These are phyloP conservation scores for Cenococcum geophilum DNA, from an alignment of 495 filamentous ascomycete genomes.

Conservation along the genomic window DNA sequence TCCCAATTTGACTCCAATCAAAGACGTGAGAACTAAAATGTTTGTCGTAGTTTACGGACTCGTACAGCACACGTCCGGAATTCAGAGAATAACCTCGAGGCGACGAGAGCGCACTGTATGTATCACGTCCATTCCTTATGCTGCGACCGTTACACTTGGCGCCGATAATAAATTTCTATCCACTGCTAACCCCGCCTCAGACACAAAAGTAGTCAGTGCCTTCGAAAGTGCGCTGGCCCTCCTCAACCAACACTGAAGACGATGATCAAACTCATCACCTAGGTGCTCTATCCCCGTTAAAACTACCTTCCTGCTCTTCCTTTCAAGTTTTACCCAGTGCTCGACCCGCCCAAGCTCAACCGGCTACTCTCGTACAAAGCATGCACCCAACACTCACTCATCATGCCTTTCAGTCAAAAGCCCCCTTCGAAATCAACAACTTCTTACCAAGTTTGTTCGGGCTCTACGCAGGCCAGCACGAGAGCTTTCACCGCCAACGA, in stretches of 20 bases:
- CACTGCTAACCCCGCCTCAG: slow-evolving; percentile 40
- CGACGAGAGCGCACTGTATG: slow-evolving; percentile 71
- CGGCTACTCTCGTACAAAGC: too few species aligned
- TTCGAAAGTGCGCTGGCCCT: slow-evolving; percentile 74
- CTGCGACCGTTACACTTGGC: too few species aligned
- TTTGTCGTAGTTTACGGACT: slow-evolving; percentile 58
- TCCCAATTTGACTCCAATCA: neutral
- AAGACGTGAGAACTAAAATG: neutral
- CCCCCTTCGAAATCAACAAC: neutral
- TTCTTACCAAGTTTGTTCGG: neutral
- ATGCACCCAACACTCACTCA: too few species aligned
- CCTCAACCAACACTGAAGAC: slow-evolving; percentile 39
- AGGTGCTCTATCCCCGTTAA: slow-evolving; percentile 12
- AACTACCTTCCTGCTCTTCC: neutral
- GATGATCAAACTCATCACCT: slow-evolving; percentile 10
- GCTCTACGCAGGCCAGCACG: neutral
- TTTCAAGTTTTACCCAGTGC: neutral
- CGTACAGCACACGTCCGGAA: slow-evolving; percentile 67
- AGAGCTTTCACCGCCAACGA: neutral
- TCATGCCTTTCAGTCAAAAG: neutral
- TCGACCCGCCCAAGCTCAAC: too few species aligned
- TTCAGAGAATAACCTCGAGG: slow-evolving; percentile 58
- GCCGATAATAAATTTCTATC: neutral
- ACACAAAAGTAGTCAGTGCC: slow-evolving; percentile 68
- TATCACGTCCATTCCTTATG: slow-evolving; percentile 4